A percentile compares a stretch with the other conserved stretches of the same genome.
These are phyloP conservation scores for Leptographium galeiforme DNA, from an alignment of 2,329 filamentous ascomycete species.

Conservation along the genomic window DNA sequence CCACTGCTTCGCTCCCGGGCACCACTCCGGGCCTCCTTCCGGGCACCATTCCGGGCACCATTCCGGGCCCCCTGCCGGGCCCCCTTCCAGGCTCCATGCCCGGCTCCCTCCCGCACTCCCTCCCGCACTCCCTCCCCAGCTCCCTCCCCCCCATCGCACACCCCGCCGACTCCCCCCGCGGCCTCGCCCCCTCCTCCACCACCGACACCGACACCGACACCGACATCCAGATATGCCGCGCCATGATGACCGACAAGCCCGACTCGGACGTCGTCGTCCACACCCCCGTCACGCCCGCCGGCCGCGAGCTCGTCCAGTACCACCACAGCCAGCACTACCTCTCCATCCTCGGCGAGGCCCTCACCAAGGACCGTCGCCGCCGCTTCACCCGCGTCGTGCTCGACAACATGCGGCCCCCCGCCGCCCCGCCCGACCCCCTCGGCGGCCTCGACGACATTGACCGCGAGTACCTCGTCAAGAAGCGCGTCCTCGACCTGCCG, in stretches of 20 bases:
- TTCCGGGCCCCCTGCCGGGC: too few species aligned
- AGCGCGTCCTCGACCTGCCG: neutral
- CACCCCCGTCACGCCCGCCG: neutral
- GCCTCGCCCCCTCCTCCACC: neutral
- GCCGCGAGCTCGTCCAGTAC: neutral
- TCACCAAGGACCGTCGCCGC: neutral
- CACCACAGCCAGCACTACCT: conserved; percentile 3
- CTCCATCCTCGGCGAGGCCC: neutral
- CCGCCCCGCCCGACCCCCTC: neutral
- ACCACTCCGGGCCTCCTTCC: too few species aligned
- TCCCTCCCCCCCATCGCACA: neutral
- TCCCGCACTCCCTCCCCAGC: too few species aligned
- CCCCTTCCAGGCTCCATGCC: too few species aligned
- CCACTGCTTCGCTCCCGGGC: too few species aligned
- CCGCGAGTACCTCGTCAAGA: conserved; percentile 1
- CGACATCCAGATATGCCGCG: neutral
- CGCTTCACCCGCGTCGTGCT: neutral
- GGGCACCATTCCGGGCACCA: too few species aligned
- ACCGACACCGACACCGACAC: neutral
- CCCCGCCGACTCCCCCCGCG: neutral
- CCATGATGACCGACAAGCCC: neutral
- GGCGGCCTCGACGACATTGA: neutral
- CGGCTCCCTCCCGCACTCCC: too few species aligned
- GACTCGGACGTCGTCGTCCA: neutral
- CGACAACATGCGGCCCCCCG: neutral